Evolutionary conservation across 148 eudicot species (phyloP).

Genomic region (Amaranthus hypochondriacus): DNA sequence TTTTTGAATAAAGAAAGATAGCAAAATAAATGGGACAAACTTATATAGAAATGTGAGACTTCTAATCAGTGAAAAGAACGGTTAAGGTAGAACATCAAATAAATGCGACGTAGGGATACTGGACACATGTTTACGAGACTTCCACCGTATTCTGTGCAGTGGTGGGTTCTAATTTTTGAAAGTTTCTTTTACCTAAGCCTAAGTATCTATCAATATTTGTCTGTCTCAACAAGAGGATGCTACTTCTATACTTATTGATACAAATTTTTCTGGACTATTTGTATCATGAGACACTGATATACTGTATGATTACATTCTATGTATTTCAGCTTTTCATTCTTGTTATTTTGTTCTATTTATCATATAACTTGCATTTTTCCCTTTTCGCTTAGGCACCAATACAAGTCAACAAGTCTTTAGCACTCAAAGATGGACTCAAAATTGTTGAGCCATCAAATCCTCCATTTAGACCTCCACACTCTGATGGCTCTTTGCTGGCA

Average conservation of each 20-base stretch:
- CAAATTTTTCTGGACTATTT: neutral
- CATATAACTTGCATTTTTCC: conserved; percentile 2
- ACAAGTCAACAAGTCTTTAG: conserved; percentile 78
- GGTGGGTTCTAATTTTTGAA: neutral
- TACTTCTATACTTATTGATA: neutral
- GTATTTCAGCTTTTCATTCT: neutral
- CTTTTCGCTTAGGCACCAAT: conserved; percentile 54
- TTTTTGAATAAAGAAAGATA: too few relatives aligned
- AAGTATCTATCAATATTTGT: neutral
- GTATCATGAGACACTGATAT: neutral
- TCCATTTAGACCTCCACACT: conserved; percentile 26
- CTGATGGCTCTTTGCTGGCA: conserved; percentile 51
- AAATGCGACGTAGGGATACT: too few relatives aligned
- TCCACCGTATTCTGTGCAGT: conserved; percentile 1
- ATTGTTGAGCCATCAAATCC: conserved; percentile 50
- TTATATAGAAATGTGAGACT: too few relatives aligned
- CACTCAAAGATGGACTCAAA: conserved; percentile 67
- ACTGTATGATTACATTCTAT: neutral
- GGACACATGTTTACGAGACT: neutral
- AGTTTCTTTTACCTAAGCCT: neutral
- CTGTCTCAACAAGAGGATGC: neutral
- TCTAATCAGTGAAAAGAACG: too few relatives aligned
- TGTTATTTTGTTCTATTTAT: neutral
- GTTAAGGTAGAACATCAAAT: too few relatives aligned
- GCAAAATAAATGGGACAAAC: too few relatives aligned